A percentile compares a stretch with the other conserved stretches of the same genome.
Evolutionary conservation across 331 rosid genomes (phyloP).

Genomic region (Rosa hybrid): DNA sequence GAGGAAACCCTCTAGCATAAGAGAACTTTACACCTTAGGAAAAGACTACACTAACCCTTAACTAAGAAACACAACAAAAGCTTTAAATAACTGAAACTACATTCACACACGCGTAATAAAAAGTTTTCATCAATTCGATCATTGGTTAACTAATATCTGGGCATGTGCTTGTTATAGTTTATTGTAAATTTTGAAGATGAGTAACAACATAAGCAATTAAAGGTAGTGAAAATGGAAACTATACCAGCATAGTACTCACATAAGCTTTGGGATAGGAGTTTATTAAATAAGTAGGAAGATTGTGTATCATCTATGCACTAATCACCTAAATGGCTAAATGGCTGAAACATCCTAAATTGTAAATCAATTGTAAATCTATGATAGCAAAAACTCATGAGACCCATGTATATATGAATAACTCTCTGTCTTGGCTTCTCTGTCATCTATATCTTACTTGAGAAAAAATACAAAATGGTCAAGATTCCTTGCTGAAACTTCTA

Average conservation of each 20-base stretch:
- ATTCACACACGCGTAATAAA: too few relatives aligned
- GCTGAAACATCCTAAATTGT: background rate
- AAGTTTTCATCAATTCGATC: too few relatives aligned
- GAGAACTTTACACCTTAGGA: too few relatives aligned
- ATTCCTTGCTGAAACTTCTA: conserved; percentile 69
- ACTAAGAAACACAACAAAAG: too few relatives aligned
- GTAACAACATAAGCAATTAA: too few relatives aligned
- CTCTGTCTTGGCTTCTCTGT: conserved; percentile 33
- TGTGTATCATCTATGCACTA: background rate
- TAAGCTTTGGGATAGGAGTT: background rate
- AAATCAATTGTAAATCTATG: background rate
- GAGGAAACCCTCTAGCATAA: too few relatives aligned
- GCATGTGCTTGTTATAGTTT: too few relatives aligned
- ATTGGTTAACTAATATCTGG: too few relatives aligned
- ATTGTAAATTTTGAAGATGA: too few relatives aligned
- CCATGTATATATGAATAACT: conserved; percentile 15
- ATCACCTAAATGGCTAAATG: background rate
- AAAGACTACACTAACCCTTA: too few relatives aligned
- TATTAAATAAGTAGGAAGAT: background rate
- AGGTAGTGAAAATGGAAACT: background rate
- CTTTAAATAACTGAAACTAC: too few relatives aligned
- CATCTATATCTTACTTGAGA: conserved; percentile 36
- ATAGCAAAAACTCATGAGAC: background rate
- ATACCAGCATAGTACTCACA: background rate
- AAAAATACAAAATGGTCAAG: conserved; percentile 47